Conservation (phyloP, 108 stramenopile genomes). For the Seminavis robusta region DNA sequence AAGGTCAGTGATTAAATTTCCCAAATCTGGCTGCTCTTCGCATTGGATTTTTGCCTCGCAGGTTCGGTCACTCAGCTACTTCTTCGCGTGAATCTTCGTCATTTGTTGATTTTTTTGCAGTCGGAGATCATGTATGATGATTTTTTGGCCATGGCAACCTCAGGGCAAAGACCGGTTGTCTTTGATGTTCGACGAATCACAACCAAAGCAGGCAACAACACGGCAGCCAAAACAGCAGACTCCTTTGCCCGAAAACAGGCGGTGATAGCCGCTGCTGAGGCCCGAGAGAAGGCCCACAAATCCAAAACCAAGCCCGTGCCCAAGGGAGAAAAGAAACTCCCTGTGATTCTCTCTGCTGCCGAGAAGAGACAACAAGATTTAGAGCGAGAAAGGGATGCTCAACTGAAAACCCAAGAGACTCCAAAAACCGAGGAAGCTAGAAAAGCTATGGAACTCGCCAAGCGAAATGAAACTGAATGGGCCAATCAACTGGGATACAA, state of each 20-base stretch:
- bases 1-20: too few relatives aligned
- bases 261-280: slow-evolving; percentile 82
- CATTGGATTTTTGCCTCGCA: too few relatives aligned
- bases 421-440: slow-evolving; percentile 48
- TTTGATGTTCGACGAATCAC: slow-evolving; percentile 52
- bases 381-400: slow-evolving; percentile 6
- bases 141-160: slow-evolving; percentile 52
- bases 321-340: slow-evolving; percentile 21
- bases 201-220: slow-evolving; percentile 1
- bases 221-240: slow-evolving; percentile 37
- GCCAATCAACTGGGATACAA: slow-evolving; percentile 75
- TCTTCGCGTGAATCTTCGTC: too few relatives aligned
- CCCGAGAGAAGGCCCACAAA: slow-evolving; percentile 70
- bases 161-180: slow-evolving; percentile 42
- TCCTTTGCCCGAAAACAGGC: slow-evolving; percentile 63
- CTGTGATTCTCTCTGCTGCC: not conserved
- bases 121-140: slow-evolving; percentile 70
- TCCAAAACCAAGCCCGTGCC: slow-evolving; percentile 44
- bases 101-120: too few relatives aligned
- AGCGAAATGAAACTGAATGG: slow-evolving; percentile 40
- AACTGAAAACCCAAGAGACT: not conserved
- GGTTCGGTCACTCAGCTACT: too few relatives aligned
- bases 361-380: slow-evolving; percentile 19
- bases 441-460: slow-evolving; percentile 59
- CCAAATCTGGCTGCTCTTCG: too few relatives aligned